phyloP scores from a whole-genome alignment of 139 green algal genomes.

The Edaphochlamys debaryana region DNA sequence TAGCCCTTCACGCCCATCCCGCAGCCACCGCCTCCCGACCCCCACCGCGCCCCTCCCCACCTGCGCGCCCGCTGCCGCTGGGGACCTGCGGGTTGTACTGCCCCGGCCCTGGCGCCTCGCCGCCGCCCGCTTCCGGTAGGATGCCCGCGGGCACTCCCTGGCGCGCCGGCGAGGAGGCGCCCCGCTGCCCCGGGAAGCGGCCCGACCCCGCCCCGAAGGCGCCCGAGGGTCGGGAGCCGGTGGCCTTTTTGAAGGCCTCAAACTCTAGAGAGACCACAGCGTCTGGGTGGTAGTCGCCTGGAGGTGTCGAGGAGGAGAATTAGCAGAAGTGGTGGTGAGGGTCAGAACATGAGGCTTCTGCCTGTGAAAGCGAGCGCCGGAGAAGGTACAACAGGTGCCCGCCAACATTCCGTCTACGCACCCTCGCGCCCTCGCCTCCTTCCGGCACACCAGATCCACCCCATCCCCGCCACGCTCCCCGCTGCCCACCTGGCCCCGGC shows the following conservation, averaged over 20 bases:
- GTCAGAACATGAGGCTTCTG: too few species aligned
- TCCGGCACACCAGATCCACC: too few species aligned
- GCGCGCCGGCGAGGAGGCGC: background rate
- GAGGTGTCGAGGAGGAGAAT: background rate
- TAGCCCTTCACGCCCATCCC: too few species aligned
- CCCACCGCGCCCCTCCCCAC: too few species aligned
- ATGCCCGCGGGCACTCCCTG: background rate
- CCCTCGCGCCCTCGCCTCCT: too few species aligned
- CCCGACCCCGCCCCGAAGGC: conserved; percentile 18
- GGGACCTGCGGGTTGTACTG: conserved; percentile 25
- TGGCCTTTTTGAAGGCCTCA: background rate
- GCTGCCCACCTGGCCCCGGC: conserved; percentile 23
- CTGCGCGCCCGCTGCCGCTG: background rate
- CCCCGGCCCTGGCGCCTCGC: conserved; percentile 1
- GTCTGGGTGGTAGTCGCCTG: conserved; percentile 31
- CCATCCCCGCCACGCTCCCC: too few species aligned
- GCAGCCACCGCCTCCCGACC: too few species aligned
- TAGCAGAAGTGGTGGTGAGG: background rate
- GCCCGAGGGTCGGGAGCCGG: background rate
- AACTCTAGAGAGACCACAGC: conserved; percentile 25
- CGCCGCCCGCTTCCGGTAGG: background rate
- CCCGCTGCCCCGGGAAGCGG: conserved; percentile 10
- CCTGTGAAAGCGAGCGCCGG: too few species aligned
- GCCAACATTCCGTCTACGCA: too few species aligned
- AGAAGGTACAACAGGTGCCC: too few species aligned